Base-by-base conservation (phyloP, 805 yeast genomes). In the Starmerella sp. region DNA sequence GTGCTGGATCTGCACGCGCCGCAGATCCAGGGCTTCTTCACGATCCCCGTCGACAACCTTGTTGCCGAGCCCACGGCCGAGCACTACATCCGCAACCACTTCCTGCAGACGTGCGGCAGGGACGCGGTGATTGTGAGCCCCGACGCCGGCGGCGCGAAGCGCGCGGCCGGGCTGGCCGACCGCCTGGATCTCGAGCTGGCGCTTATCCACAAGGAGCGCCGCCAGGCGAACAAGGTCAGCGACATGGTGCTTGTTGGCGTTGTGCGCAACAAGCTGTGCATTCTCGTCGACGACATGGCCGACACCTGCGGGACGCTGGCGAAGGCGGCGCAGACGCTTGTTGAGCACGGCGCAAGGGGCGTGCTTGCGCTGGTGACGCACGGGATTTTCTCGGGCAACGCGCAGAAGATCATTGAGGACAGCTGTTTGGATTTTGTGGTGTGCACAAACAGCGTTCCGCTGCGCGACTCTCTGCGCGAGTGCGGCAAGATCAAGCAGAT, bases 61-160 rank as follows among this genome's bases (percentile, higher is more conserved):
- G 91, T 90, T 64, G 97, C 96, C 17, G 97, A 93, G 67, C 97
- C 98, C 48, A 80, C 84, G 54, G 95, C 86, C 22, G 77, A 91
- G 48, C 75, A 85, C 62, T 93, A 86, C 69, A 86, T 91, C 63
- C 81, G 78, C 60, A 86, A 81, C 57, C 77, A 80, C 60, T 73
- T 80, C 46, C 54, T 57, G 38, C 55, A 50, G 22, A 22, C 48
- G 22, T 76, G 78, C 59, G 71, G 74, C 58, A 71, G 72, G 35
- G 75, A 81, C 56, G 77, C 89, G 9, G 86, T 89, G 52, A 80
- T 91, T 54, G 95, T 91, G 11, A 88, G 96, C 5, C 98, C 98
- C 3, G 98, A 91, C 73, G 98, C 98, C 3, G 98, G 98, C 63
- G 98, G 98, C 57, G 97, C 97, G 53, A 91, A 91, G 71, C 79